These are phyloP conservation scores for Backusella psychrophila DNA, from an alignment of 192 early-diverging fungal genomes.

Conservation along the genomic window DNA sequence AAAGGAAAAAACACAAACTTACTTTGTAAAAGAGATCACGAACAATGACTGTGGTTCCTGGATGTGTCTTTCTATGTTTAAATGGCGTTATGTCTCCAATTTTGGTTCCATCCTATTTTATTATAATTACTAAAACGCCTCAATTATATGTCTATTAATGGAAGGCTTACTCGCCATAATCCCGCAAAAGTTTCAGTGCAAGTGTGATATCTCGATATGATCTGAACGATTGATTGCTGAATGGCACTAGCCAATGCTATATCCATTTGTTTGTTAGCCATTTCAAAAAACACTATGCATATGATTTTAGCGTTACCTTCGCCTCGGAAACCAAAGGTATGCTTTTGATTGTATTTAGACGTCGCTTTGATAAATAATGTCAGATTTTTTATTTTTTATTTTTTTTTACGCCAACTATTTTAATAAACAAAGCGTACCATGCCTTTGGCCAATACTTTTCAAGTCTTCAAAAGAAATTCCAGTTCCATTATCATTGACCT, in stretches of 20 bases:
- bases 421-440: conserved; percentile 21
- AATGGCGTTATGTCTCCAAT: conserved; percentile 40
- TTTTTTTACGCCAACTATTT: neutral
- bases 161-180: conserved; percentile 37
- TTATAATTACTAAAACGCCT: neutral
- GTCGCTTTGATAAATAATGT: conserved; percentile 41
- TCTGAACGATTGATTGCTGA: conserved; percentile 47
- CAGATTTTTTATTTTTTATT: neutral
- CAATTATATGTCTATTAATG: neutral
- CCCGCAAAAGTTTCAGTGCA: conserved; percentile 35
- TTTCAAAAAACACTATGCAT: neutral
- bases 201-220: conserved; percentile 45
- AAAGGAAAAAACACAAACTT: neutral
- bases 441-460: conserved; percentile 45
- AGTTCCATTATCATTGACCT: conserved; percentile 61
- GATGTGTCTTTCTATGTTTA: conserved; percentile 23
- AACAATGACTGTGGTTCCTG: conserved; percentile 62
- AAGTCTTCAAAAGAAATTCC: conserved; percentile 53
- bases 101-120: conserved; percentile 44
- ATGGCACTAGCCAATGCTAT: conserved; percentile 51
- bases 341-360: conserved; percentile 49
- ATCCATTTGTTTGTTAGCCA: neutral
- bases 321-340: conserved; percentile 68
- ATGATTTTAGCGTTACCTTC: conserved; percentile 48
- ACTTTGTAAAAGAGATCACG: conserved; percentile 70